These are phyloP conservation scores for Entonaema liquescens DNA, from an alignment of 495 filamentous ascomycete genomes.

Conservation along the genomic window DNA sequence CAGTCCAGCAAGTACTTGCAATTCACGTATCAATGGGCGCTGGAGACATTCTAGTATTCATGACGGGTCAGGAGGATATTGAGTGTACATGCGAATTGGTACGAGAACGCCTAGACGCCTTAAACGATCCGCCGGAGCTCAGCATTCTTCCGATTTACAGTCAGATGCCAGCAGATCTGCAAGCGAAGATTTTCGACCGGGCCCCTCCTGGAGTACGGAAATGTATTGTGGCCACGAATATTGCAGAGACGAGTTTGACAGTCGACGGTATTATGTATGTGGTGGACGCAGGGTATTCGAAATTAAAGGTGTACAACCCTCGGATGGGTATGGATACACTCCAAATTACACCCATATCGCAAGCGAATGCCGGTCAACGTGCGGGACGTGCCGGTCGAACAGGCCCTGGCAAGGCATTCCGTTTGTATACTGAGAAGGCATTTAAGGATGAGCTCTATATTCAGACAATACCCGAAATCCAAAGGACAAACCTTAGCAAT, in stretches of 20 bases:
- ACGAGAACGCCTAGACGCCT: slow-evolving; percentile 84
- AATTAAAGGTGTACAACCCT: slow-evolving; percentile 98
- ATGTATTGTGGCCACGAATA: slow-evolving; percentile 98
- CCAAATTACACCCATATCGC: slow-evolving; percentile 97
- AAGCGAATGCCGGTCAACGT: slow-evolving; percentile 93
- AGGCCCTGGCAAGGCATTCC: slow-evolving; percentile 94
- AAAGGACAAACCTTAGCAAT: slow-evolving; percentile 93
- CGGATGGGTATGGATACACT: slow-evolving; percentile 99
- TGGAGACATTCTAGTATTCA: slow-evolving; percentile 97
- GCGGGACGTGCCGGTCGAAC: slow-evolving; percentile 95
- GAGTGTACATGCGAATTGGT: slow-evolving; percentile 94
- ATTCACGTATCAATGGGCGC: slow-evolving; percentile 93
- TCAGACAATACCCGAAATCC: slow-evolving; percentile 97
- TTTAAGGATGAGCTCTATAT: slow-evolving; percentile 98
- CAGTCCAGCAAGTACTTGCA: slow-evolving; percentile 95
- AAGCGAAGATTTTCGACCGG: slow-evolving; percentile 96
- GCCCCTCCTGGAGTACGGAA: slow-evolving; percentile 92
- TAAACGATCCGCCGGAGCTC: slow-evolving; percentile 95
- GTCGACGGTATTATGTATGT: slow-evolving; percentile 99
- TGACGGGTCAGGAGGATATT: slow-evolving; percentile 99
- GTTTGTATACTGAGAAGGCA: slow-evolving; percentile 91
- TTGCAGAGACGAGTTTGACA: slow-evolving; percentile 97
- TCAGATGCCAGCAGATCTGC: slow-evolving; percentile 98
- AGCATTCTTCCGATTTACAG: slow-evolving; percentile 98
- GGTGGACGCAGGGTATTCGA: slow-evolving; percentile 94